Percentiles rank a stretch among this genome's conserved stretches.
These are phyloP conservation scores for Typha latifolia DNA, from an alignment of 176 grass and related monocot species.

Conservation along the genomic window DNA sequence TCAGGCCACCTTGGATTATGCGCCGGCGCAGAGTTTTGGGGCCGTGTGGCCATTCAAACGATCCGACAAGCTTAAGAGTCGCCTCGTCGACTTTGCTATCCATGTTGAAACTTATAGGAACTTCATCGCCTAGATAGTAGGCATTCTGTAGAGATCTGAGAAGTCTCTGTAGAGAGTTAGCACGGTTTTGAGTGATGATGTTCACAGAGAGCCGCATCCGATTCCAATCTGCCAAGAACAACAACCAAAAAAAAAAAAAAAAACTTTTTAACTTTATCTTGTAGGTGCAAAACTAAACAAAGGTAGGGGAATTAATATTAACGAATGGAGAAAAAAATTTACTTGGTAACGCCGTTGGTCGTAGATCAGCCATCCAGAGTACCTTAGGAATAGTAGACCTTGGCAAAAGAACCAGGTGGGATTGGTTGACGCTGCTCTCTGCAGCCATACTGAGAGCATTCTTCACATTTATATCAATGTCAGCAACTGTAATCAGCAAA, in stretches of 20 bases:
- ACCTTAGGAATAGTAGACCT: constrained; percentile 48
- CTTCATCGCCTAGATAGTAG: constrained; percentile 77
- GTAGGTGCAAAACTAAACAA: neutral
- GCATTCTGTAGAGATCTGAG: constrained; percentile 49
- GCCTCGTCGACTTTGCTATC: constrained; percentile 79
- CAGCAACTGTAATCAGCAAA: constrained; percentile 43
- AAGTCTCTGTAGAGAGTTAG: constrained; percentile 47
- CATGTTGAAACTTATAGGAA: constrained; percentile 94
- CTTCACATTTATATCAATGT: constrained; percentile 49
- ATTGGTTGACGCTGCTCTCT: constrained; percentile 36
- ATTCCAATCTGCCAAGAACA: constrained; percentile 55
- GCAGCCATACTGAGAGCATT: constrained; percentile 76
- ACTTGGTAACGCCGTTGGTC: constrained; percentile 55
- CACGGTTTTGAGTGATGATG: constrained; percentile 90
- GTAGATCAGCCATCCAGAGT: constrained; percentile 88
- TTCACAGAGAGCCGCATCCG: constrained; percentile 85
- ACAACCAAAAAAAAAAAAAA: too few relatives aligned
- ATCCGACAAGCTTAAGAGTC: constrained; percentile 46
- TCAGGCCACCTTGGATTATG: constrained; percentile 90
- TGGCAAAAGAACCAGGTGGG: constrained; percentile 69
- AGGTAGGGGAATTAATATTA: too few relatives aligned
- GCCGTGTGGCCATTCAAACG: constrained; percentile 72
- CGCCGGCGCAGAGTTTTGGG: constrained; percentile 60
- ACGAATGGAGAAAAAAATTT: neutral
- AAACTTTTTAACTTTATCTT: neutral